Evolutionary conservation across 495 filamentous ascomycete genomes (phyloP), one percentile per base, ranked within the genome.

Genomic region (Talaromyces liani): DNA sequence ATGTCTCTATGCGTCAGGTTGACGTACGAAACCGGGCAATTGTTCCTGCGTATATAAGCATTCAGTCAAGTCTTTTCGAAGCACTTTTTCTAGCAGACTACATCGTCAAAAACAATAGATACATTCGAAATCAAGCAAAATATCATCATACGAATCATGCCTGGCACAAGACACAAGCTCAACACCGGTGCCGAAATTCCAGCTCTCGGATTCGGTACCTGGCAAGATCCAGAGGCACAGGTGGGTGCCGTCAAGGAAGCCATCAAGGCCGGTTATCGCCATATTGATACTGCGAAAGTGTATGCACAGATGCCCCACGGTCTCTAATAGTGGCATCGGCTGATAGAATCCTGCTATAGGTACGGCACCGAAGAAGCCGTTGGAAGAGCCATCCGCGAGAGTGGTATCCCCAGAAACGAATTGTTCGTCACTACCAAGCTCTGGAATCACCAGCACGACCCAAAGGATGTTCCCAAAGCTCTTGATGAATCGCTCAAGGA

Each of bases 381-480:
- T 6, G 87, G 87, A 6, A 67, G 76, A 24, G 86, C 80, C 27
- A 86, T 89, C 71, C 77, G 77, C 39, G 77, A 82, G 29, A 78
- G 80, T 55, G 75, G 77, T 27, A 69, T 87, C n/a, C 76, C 81
- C 22, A 83, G 88, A 41, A 71, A 81, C 18, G 77, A 89, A 36
- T 71, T 89, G 63, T 90, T 88, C 75, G 75, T 90, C n/a, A 88
- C 87, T 4, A 84, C 79, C 62, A 91, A 91, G 72, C 72, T 90
- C 18, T 90, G 87, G 87, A 87, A 85, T 72, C 83, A 84, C 56
- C 80, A 84, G 65, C 87, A 91, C 65, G 82, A 85, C 59, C 82
- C 85, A 1, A 80, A 85, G 29, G 84, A 85, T 54, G 88, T 87
- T 3, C 73, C 70, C 31, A 72, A 73, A 10, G 85, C 88, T n/a